phyloP scores from a whole-genome alignment of 345 rosid genomes.

The Eucalyptus regnans region DNA sequence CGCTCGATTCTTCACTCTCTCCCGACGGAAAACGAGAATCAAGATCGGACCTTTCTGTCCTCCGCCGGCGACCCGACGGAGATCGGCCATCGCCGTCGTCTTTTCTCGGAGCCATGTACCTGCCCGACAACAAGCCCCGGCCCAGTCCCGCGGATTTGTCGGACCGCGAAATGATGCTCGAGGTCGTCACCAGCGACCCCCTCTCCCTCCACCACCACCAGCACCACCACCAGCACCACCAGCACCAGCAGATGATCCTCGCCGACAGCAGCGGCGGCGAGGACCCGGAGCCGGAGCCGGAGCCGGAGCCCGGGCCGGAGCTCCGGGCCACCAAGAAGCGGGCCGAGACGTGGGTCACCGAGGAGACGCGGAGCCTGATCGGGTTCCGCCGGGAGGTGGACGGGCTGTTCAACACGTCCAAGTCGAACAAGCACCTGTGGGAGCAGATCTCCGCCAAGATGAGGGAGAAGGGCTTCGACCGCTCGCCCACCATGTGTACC shows the following conservation, averaged over 20 bases:
- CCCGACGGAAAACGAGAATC: not conserved
- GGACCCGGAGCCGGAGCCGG: slow-evolving; percentile 44
- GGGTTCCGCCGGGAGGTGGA: slow-evolving; percentile 80
- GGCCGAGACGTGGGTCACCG: slow-evolving; percentile 98
- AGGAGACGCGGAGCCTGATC: slow-evolving; percentile 81
- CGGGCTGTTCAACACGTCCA: slow-evolving; percentile 81
- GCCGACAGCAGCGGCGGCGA: slow-evolving; percentile 74
- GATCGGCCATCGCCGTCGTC: not conserved
- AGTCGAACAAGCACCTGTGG: slow-evolving; percentile 98
- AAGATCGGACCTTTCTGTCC: not conserved
- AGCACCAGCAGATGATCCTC: slow-evolving; percentile 54
- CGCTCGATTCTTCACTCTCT: not conserved
- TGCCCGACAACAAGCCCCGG: slow-evolving; percentile 76
- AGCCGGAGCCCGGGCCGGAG: not conserved
- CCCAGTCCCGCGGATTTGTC: slow-evolving; percentile 39
- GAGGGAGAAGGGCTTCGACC: slow-evolving; percentile 94
- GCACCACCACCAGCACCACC: not conserved
- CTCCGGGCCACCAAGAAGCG: slow-evolving; percentile 72
- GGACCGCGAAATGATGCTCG: slow-evolving; percentile 79
- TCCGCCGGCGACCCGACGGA: not conserved
- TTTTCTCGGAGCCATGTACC: slow-evolving; percentile 30
- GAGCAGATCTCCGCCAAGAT: slow-evolving; percentile 82
- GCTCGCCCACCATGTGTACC: slow-evolving; percentile 98
- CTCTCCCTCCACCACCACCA: slow-evolving; percentile 5
- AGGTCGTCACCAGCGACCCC: slow-evolving; percentile 13